A percentile compares a stretch with the other conserved stretches of the same genome.
These are phyloP conservation scores for Fraxinus albicans DNA, from an alignment of 305 asterid species.

Conservation along the genomic window DNA sequence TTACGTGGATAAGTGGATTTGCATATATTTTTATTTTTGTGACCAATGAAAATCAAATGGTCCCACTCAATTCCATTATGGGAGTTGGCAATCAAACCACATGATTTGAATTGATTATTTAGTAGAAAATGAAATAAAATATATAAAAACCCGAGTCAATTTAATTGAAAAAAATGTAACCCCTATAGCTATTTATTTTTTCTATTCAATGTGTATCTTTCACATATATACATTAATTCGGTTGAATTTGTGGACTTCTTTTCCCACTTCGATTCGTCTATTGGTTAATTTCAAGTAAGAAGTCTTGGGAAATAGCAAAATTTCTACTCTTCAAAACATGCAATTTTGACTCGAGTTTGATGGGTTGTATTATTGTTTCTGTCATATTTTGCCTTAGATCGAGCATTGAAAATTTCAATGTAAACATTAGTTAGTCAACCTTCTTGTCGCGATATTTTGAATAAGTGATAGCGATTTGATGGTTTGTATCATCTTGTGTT, in stretches of 20 bases:
- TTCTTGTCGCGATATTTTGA: background rate
- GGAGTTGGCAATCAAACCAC: conserved; percentile 11
- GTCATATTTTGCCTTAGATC: background rate
- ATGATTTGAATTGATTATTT: background rate
- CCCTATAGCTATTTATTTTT: background rate
- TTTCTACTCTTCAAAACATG: background rate
- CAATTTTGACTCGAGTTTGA: background rate
- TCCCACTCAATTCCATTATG: background rate
- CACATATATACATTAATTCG: background rate
- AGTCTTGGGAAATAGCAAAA: background rate
- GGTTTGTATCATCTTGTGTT: background rate
- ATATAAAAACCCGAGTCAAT: background rate
- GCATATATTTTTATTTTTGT: background rate
- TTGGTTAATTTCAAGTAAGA: background rate
- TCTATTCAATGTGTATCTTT: background rate
- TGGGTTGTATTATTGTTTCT: background rate
- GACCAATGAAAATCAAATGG: background rate
- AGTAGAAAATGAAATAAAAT: background rate
- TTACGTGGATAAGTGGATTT: background rate
- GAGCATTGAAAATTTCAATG: background rate
- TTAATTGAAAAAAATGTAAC: background rate
- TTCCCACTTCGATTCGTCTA: background rate
- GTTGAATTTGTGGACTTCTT: background rate
- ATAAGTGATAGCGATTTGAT: background rate
- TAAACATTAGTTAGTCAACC: background rate